Conservation (phyloP, 805 yeast species). For the Yarrowia sp. region DNA sequence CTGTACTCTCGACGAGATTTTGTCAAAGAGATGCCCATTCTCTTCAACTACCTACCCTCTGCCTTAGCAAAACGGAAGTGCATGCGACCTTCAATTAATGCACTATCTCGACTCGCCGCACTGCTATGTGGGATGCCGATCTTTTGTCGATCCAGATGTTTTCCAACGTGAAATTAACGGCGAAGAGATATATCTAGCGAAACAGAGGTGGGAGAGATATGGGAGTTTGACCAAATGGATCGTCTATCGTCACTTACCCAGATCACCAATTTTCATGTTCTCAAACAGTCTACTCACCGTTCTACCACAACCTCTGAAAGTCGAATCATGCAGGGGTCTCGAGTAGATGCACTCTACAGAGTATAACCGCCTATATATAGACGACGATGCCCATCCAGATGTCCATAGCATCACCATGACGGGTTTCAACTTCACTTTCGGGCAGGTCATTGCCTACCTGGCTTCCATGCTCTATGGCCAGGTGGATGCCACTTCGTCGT, state of each 20-base stretch:
- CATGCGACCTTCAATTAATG: neutral
- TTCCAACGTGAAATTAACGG: neutral
- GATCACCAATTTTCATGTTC: neutral
- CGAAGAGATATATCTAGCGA: neutral
- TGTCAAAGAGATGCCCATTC: too few species aligned
- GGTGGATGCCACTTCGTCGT: conserved; percentile 8
- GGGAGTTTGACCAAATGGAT: neutral
- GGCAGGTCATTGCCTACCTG: conserved; percentile 14
- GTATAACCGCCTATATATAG: neutral
- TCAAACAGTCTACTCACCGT: too few species aligned
- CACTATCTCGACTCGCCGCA: neutral
- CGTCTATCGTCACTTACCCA: neutral
- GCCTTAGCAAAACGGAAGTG: neutral
- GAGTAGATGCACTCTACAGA: too few species aligned
- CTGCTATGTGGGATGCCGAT: neutral
- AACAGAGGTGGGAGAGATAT: neutral
- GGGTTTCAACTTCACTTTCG: conserved; percentile 3
- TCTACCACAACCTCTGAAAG: neutral
- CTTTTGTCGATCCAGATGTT: conserved; percentile 2
- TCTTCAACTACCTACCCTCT: too few species aligned
- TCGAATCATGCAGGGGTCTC: neutral
- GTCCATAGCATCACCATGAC: neutral
- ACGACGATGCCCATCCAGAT: neutral
- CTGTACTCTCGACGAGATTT: too few species aligned
- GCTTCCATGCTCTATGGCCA: conserved; percentile 12